Evolutionary conservation across 2,329 filamentous ascomycete species (phyloP).

Genomic region (Pseudogymnoascus sp.): DNA sequence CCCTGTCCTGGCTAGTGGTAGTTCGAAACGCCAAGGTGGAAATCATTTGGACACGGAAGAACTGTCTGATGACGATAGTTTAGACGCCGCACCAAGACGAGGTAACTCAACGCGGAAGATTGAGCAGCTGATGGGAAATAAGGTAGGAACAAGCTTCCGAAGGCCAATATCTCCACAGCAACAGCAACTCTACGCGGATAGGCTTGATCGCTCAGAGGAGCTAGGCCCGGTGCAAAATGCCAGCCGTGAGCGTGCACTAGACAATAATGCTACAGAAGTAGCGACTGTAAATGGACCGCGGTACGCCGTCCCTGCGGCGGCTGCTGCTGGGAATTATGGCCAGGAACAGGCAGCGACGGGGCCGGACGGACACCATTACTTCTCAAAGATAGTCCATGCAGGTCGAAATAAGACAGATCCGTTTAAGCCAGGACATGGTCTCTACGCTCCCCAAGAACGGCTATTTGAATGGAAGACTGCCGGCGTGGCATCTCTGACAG

Average conservation of each 20-base stretch:
- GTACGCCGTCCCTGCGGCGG: slow-evolving; percentile 15
- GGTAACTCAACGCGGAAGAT: slow-evolving; percentile 22
- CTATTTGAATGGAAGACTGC: slow-evolving; percentile 68
- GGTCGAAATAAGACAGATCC: slow-evolving; percentile 16
- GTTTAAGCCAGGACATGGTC: slow-evolving; percentile 38
- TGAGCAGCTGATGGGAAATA: slow-evolving; percentile 21
- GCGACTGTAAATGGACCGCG: slow-evolving; percentile 20
- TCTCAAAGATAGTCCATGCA: slow-evolving; percentile 24
- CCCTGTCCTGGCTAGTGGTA: background rate
- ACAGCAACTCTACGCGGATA: background rate
- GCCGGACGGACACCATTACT: slow-evolving; percentile 20
- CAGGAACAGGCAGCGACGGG: slow-evolving; percentile 15
- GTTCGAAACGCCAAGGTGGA: background rate
- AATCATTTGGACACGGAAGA: background rate
- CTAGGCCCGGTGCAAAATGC: background rate
- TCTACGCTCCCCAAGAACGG: slow-evolving; percentile 51
- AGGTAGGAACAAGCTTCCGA: background rate
- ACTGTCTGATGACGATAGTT: slow-evolving; percentile 10
- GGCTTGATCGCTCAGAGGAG: background rate
- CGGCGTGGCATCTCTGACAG: slow-evolving; percentile 51
- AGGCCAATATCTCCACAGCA: background rate
- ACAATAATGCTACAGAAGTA: slow-evolving; percentile 10
- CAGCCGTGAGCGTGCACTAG: background rate
- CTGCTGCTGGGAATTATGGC: slow-evolving; percentile 14
- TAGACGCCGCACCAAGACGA: slow-evolving; percentile 19